A percentile compares a stretch with the other conserved stretches of the same genome.
phyloP scores from a whole-genome alignment of 192 early-diverging fungal genomes.

The Coemansia sp. region DNA sequence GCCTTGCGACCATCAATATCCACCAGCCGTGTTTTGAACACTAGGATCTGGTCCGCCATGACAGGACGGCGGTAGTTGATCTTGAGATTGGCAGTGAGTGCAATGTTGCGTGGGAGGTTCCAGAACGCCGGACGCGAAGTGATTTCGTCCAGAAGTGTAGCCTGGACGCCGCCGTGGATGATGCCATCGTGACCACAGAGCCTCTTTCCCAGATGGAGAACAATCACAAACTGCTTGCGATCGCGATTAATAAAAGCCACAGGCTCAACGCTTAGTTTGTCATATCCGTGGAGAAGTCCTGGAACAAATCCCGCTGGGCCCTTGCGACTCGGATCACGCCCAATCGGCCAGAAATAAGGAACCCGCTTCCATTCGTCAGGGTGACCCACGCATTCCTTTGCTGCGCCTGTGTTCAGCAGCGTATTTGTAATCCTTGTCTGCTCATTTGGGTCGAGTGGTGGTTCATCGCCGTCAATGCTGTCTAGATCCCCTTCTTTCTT shows the following conservation, averaged over 20 bases:
- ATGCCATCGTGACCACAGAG: slow-evolving; percentile 80
- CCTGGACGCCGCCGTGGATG: slow-evolving; percentile 75
- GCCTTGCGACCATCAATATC: slow-evolving; percentile 71
- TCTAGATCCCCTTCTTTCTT: not conserved
- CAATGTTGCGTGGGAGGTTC: slow-evolving; percentile 66
- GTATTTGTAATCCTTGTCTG: slow-evolving; percentile 12
- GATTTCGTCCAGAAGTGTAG: slow-evolving; percentile 72
- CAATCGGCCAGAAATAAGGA: slow-evolving; percentile 43
- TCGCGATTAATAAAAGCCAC: slow-evolving; percentile 47
- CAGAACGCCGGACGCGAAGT: slow-evolving; percentile 59
- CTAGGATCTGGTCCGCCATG: slow-evolving; percentile 61
- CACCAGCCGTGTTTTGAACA: slow-evolving; percentile 55
- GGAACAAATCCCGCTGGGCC: slow-evolving; percentile 21
- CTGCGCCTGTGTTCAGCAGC: slow-evolving; percentile 28
- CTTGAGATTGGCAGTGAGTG: slow-evolving; percentile 75
- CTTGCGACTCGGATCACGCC: slow-evolving; percentile 2
- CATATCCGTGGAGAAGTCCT: slow-evolving; percentile 28
- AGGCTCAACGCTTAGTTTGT: slow-evolving; percentile 44
- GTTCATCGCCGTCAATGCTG: not conserved
- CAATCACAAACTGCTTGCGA: slow-evolving; percentile 49
- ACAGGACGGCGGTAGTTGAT: slow-evolving; percentile 73
- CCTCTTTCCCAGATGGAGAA: slow-evolving; percentile 68
- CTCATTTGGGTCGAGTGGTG: not conserved
- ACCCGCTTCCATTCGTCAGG: slow-evolving; percentile 52
- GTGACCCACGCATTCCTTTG: slow-evolving; percentile 36